Evolutionary conservation across 2,329 filamentous ascomycete species (phyloP).

Genomic region (Xylaria sp.): DNA sequence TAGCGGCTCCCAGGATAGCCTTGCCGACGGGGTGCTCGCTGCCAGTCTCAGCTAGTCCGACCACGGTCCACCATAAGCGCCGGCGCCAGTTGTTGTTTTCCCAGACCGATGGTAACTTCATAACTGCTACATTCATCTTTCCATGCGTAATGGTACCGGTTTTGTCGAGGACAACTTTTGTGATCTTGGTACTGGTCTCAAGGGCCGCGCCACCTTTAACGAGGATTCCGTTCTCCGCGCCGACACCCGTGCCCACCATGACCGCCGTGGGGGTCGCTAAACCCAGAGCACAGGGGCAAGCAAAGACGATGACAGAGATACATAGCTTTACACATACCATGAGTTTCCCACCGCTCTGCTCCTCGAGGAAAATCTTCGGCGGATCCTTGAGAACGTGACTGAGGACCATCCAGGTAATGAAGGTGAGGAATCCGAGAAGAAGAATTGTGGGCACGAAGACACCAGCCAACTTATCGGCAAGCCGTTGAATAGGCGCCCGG

Average conservation of each 20-base stretch:
- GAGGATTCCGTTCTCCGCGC: constrained; percentile 92
- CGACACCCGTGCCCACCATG: constrained; percentile 98
- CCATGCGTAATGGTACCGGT: constrained; percentile 92
- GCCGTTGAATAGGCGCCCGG: constrained; percentile 85
- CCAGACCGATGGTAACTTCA: constrained; percentile 65
- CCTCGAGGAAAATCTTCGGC: constrained; percentile 79
- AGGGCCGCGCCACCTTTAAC: constrained; percentile 93
- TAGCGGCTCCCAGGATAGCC: constrained; percentile 73
- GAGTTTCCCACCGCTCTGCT: constrained; percentile 78
- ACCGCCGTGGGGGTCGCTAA: constrained; percentile 93
- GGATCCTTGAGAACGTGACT: constrained; percentile 79
- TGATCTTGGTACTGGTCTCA: constrained; percentile 85
- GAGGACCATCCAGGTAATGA: constrained; percentile 88
- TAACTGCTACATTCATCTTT: constrained; percentile 84
- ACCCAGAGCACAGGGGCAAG: constrained; percentile 94
- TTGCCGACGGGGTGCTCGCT: constrained; percentile 96
- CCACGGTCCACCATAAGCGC: constrained; percentile 88
- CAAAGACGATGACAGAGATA: constrained; percentile 97
- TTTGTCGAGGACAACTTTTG: constrained; percentile 89
- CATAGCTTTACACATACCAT: constrained; percentile 98
- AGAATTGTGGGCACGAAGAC: constrained; percentile 93
- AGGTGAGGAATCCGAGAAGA: constrained; percentile 75
- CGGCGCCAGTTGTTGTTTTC: constrained; percentile 59
- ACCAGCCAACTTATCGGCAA: constrained; percentile 85
- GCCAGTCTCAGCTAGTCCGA: constrained; percentile 91